phyloP scores from a whole-genome alignment of 2,329 filamentous ascomycete genomes.

The Cercospora zeina region DNA sequence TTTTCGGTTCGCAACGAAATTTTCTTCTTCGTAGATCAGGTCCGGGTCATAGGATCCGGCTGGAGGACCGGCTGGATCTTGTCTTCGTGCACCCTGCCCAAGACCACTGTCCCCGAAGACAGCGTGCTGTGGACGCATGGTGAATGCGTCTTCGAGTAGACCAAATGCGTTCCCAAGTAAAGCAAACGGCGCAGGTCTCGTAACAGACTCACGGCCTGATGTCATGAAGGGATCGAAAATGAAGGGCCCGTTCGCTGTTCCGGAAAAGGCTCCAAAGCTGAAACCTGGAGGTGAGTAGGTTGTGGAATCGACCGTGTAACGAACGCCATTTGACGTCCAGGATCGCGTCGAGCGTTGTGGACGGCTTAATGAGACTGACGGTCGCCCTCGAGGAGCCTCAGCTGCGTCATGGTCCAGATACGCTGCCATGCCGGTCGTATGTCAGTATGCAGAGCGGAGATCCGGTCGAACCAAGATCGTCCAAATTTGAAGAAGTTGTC shows the following conservation, averaged over 20 bases:
- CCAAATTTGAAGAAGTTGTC: conserved; percentile 4
- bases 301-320: conserved; percentile 35
- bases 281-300: conserved; percentile 32
- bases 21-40: conserved; percentile 27
- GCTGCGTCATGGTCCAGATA: conserved; percentile 20
- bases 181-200: conserved; percentile 21
- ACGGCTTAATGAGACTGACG: conserved; percentile 21
- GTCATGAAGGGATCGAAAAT: conserved; percentile 24
- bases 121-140: conserved; percentile 26
- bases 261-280: conserved; percentile 33
- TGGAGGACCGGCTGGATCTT: conserved; percentile 19
- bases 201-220: conserved; percentile 8
- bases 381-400: conserved; percentile 17
- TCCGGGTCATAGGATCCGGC: conserved; percentile 29
- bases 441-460: conserved; percentile 2
- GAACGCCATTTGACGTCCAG: conserved; percentile 35
- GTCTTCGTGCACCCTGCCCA: conserved; percentile 15
- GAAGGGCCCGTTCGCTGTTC: conserved; percentile 23
- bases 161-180: conserved; percentile 34
- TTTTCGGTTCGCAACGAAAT: conserved; percentile 13
- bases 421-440: conserved; percentile 18
- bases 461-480: conserved; percentile 16
- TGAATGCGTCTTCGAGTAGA: conserved; percentile 31
- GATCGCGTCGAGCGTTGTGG: conserved; percentile 27
- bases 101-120: conserved; percentile 16